Evolutionary conservation across 352 stramenopile species (phyloP).

Genomic region (Hyaloperonospora brassicae): DNA sequence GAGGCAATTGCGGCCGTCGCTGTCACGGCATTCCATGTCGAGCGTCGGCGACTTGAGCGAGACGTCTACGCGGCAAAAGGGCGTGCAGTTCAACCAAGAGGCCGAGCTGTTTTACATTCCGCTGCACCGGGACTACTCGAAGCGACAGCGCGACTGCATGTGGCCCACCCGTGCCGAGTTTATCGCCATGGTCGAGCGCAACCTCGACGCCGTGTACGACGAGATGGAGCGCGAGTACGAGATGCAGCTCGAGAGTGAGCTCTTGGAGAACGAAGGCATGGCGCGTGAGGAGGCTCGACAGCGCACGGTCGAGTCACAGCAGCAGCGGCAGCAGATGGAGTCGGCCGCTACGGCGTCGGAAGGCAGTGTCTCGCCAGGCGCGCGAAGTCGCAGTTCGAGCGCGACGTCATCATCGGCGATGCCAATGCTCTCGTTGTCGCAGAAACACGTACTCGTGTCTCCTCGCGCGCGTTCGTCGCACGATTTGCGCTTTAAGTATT

Average conservation of each 20-base stretch:
- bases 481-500: constrained; percentile 82
- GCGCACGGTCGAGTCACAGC: constrained; percentile 33
- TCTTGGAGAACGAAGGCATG: constrained; percentile 67
- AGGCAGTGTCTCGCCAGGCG: constrained; percentile 26
- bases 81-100: constrained; percentile 65
- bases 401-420: constrained; percentile 22
- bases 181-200: constrained; percentile 83
- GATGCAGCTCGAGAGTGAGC: constrained; percentile 53
- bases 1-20: constrained; percentile 17
- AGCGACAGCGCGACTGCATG: constrained; percentile 80
- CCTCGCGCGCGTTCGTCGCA: constrained; percentile 58
- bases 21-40: constrained; percentile 22
- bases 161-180: constrained; percentile 81
- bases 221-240: constrained; percentile 85
- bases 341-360: constrained; percentile 1
- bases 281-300: constrained; percentile 53
- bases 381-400: constrained; percentile 29
- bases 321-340: constrained; percentile 13
- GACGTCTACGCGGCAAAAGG: constrained; percentile 21
- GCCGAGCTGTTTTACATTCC: constrained; percentile 85
- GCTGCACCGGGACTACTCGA: constrained; percentile 75
- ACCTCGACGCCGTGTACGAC: constrained; percentile 79
- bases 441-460: constrained; percentile 69
- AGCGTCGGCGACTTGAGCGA: constrained; percentile 4
- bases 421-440: constrained; percentile 41